phyloP scores from a whole-genome alignment of 257 asterid species.

The Agastache rugosa region DNA sequence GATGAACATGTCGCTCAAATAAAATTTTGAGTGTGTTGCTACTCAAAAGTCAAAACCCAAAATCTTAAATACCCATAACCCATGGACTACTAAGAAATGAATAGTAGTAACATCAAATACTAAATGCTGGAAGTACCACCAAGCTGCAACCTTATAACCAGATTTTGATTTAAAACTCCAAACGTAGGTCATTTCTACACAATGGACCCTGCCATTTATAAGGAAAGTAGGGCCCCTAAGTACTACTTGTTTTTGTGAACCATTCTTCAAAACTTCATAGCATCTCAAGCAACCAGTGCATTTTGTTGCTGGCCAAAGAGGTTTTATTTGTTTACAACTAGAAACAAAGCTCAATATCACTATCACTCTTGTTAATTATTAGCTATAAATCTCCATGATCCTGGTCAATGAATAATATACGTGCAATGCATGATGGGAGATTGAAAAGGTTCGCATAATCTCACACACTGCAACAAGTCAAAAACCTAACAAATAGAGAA shows the following conservation, averaged over 20 bases:
- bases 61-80: conserved; percentile 15
- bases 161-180: conserved; percentile 6
- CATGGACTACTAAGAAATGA: conserved; percentile 3
- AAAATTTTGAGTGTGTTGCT: background rate
- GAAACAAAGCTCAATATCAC: conserved; percentile 20
- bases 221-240: background rate
- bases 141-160: conserved; percentile 12
- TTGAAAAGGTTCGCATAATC: background rate
- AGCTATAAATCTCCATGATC: background rate
- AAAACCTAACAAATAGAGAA: conserved; percentile 5
- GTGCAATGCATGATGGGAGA: background rate
- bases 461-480: conserved; percentile 6
- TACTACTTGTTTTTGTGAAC: background rate
- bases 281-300: conserved; percentile 28
- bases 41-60: conserved; percentile 8
- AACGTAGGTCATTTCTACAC: background rate
- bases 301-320: background rate
- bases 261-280: conserved; percentile 5
- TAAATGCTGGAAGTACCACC: conserved; percentile 24
- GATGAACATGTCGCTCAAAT: no score
- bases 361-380: background rate
- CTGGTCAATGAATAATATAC: background rate
- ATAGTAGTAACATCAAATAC: conserved; percentile 29
- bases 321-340: conserved; percentile 17
- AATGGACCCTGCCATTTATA: background rate